phyloP scores from a whole-genome alignment of 2,329 filamentous ascomycete genomes.

The Penicillium sp. region DNA sequence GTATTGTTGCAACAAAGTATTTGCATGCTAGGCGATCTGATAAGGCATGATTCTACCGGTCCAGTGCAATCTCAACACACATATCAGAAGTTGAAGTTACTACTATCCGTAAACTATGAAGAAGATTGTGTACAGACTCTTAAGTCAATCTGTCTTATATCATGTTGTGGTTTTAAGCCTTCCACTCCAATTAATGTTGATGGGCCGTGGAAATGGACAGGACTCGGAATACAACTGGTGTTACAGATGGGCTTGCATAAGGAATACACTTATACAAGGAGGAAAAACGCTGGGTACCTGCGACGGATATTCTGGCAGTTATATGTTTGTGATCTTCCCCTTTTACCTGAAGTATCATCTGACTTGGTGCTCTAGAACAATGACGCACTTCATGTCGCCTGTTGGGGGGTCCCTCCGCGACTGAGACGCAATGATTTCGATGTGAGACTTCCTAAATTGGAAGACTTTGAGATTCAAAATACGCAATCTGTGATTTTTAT shows the following conservation, averaged over 20 bases:
- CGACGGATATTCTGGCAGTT: conserved; percentile 9
- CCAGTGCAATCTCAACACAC: conserved; percentile 8
- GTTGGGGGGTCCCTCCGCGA: conserved; percentile 1
- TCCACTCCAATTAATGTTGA: conserved; percentile 17
- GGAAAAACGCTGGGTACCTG: not conserved
- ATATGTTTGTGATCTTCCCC: not conserved
- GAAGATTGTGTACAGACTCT: conserved; percentile 14
- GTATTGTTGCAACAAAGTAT: conserved; percentile 14
- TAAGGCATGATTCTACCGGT: conserved; percentile 14
- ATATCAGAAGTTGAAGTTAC: conserved; percentile 20
- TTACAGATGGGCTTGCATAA: conserved; percentile 23
- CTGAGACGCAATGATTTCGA: conserved; percentile 1
- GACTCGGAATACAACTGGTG: conserved; percentile 18
- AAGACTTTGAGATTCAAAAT: conserved; percentile 4
- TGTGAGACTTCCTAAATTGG: not conserved
- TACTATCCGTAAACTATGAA: conserved; percentile 20
- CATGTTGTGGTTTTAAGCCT: conserved; percentile 16
- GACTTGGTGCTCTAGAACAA: conserved; percentile 1
- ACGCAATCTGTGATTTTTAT: conserved; percentile 3
- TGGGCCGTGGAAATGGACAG: conserved; percentile 20
- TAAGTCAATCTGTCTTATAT: conserved; percentile 19
- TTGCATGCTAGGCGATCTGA: conserved; percentile 17
- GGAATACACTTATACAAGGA: conserved; percentile 18
- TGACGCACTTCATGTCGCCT: conserved; percentile 7
- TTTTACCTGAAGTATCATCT: not conserved